Percentiles rank a stretch among this genome's conserved stretches.
phyloP scores from a whole-genome alignment of 2,329 filamentous ascomycete genomes.

The Diplodia seriata region DNA sequence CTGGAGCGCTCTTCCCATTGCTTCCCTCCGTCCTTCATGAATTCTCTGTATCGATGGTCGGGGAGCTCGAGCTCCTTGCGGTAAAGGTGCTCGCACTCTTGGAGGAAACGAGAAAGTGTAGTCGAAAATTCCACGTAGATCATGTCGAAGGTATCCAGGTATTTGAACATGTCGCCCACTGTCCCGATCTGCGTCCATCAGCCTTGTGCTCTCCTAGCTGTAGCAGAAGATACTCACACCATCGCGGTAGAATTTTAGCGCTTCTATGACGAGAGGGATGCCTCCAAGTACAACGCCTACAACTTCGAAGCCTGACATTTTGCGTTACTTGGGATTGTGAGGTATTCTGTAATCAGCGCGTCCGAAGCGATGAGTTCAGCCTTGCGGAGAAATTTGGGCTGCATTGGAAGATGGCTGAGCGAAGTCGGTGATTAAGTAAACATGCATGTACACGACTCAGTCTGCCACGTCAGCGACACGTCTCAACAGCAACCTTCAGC shows the following conservation, averaged over 20 bases:
- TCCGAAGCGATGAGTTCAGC: not conserved
- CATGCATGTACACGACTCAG: too few species aligned
- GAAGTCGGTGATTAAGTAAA: too few species aligned
- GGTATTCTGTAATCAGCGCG: too few species aligned
- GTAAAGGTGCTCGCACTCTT: not conserved
- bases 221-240: constrained; percentile 22
- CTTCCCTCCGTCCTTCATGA: not conserved
- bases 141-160: not conserved
- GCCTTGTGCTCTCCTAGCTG: not conserved
- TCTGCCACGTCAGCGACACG: too few species aligned
- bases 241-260: constrained; percentile 33
- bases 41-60: not conserved
- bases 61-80: constrained; percentile 2
- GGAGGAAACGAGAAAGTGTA: not conserved
- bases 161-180: not conserved
- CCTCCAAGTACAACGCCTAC: constrained; percentile 35
- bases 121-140: constrained; percentile 6
- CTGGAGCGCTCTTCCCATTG: not conserved
- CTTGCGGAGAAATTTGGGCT: not conserved
- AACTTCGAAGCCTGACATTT: constrained; percentile 36
- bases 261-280: constrained; percentile 35
- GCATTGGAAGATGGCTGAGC: too few species aligned
- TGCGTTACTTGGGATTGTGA: too few species aligned
- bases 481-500: too few species aligned
- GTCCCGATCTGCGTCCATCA: not conserved